A percentile compares a stretch with the other conserved stretches of the same genome.
Evolutionary conservation across 2,329 filamentous ascomycete species (phyloP).

Genomic region (Parastagonospora avenae): DNA sequence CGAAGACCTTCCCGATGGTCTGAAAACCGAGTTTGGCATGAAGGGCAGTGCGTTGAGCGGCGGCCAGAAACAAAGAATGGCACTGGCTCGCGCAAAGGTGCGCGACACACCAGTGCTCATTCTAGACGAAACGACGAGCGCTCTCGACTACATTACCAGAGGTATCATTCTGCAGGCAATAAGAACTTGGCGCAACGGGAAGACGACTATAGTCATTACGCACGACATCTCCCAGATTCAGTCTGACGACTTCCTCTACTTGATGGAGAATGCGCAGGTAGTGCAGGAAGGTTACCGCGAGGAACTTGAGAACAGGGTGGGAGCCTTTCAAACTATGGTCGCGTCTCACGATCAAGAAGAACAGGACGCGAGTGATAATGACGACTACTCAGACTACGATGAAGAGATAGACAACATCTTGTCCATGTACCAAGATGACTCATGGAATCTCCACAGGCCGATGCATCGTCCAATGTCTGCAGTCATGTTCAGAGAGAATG

Average conservation of each 20-base stretch:
- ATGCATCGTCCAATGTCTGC: constrained; percentile 23
- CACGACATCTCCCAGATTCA: constrained; percentile 82
- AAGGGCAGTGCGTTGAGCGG: constrained; percentile 78
- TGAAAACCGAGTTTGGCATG: constrained; percentile 73
- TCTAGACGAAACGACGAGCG: constrained; percentile 87
- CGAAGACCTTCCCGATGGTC: constrained; percentile 67
- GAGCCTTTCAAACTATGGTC: constrained; percentile 52
- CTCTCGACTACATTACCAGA: constrained; percentile 76
- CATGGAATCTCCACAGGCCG: constrained; percentile 12
- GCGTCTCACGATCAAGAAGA: constrained; percentile 11
- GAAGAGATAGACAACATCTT: constrained; percentile 23
- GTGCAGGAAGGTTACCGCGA: constrained; percentile 70
- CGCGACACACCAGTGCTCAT: constrained; percentile 81
- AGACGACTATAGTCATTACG: constrained; percentile 91
- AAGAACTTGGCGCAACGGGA: constrained; percentile 74
- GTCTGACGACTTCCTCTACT: constrained; percentile 75
- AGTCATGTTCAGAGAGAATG: constrained; percentile 21
- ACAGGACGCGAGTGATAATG: neutral
- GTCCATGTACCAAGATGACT: constrained; percentile 18
- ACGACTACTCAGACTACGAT: constrained; percentile 7
- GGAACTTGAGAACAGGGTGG: constrained; percentile 55
- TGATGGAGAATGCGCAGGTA: constrained; percentile 72
- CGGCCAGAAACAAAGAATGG: constrained; percentile 82
- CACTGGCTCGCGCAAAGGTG: constrained; percentile 77
- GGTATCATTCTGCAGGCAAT: constrained; percentile 74